These are phyloP conservation scores for Poteriospumella lacustris DNA, from an alignment of 108 stramenopile species.

Conservation along the genomic window DNA sequence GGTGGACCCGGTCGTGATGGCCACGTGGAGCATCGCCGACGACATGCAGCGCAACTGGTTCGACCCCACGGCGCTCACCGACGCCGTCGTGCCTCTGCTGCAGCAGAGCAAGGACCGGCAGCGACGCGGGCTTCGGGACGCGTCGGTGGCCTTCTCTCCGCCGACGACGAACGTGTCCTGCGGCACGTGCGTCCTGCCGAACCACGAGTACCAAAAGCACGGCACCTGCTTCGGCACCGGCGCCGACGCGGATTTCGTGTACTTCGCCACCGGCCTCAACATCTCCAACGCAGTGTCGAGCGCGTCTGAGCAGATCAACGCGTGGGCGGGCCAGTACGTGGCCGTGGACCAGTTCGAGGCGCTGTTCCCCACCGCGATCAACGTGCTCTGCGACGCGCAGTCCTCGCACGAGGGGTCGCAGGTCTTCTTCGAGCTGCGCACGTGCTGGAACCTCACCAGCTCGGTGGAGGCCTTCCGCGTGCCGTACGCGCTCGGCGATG, in stretches of 20 bases:
- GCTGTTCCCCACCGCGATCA: neutral
- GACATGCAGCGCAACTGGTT: neutral
- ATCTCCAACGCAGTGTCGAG: too few relatives aligned
- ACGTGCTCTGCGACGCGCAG: constrained; percentile 22
- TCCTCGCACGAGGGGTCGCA: neutral
- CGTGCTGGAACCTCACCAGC: constrained; percentile 6
- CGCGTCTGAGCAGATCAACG: too few relatives aligned
- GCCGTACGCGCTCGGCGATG: too few relatives aligned
- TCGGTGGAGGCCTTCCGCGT: too few relatives aligned
- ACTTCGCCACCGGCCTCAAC: neutral
- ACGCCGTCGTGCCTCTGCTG: too few relatives aligned
- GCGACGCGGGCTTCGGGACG: too few relatives aligned
- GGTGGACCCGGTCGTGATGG: neutral
- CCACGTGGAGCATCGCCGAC: neutral
- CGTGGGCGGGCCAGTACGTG: too few relatives aligned
- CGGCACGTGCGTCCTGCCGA: neutral
- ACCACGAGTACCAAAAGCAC: constrained; percentile 26
- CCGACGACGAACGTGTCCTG: neutral
- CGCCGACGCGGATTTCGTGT: neutral
- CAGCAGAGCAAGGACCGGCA: too few relatives aligned
- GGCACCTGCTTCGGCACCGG: constrained; percentile 10
- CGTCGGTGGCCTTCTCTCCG: neutral
- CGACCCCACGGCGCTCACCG: neutral
- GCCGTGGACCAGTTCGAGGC: neutral
- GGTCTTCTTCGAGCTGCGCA: constrained; percentile 16